Evolutionary conservation across 805 yeast species (phyloP), one percentile per base, ranked within the genome.

Genomic region (Kuraishia floccosa): DNA sequence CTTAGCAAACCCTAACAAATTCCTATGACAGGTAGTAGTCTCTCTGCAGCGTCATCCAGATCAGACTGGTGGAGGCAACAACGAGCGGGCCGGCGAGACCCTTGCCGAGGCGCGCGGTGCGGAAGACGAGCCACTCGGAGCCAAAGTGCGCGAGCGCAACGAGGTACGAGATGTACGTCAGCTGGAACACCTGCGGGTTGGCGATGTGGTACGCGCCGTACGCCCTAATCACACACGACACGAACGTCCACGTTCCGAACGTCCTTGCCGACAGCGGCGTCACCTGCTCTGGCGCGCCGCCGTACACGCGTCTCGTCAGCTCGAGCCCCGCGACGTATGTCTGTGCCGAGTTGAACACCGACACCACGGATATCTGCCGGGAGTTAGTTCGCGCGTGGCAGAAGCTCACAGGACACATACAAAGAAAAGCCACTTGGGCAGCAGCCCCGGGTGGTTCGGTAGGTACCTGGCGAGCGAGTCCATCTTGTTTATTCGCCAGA

Each of bases 161-260:
- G 27, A 72, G 55, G 49, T 81, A 91, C 7, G 93, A 77, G 54
- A 80, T 77, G 43, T 83, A 69, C 13, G 87, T 79, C 41, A 91
- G 62, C 43, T 81, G 75, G 54, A 73, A 91, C 32, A 87, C 72
- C 40, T 76, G 80, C 16, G 73, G 72, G 42, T 76, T 75, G 33
- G 63, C 61, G 35, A 82, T 60, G 49, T 81, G 62, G 56, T 79
- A 81, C 10, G 97, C 93, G 34, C 94, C 95, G 52, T 82, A 85
- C 40, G 77, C 66, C 49, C 98, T 73, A 29, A 91, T 77, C 19
- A 89, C 63, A 2, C 94, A 72, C 3, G 95, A 76, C 43, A 87
- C 67, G 24, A 87, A 62, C 0, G 98, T 91, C 98, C 98, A 91
- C 1, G 98, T 91, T 21, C 98, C 98, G 53, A 91, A 91, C 0